Conservation (phyloP, 2,329 filamentous ascomycete genomes). For the Paracorniculantispora psalliotae region DNA sequence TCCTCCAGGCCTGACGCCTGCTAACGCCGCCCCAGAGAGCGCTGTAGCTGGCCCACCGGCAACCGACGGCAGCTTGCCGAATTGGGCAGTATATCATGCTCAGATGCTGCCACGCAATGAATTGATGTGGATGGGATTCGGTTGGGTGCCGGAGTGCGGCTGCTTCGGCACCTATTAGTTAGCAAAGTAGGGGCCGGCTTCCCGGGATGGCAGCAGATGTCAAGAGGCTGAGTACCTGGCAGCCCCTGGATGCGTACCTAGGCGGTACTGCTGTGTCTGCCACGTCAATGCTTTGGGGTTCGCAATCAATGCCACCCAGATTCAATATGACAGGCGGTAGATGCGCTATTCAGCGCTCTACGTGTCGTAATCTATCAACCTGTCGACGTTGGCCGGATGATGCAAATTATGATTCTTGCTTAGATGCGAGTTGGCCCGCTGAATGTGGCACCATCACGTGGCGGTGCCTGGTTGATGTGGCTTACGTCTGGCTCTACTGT, state of each 20-base stretch:
- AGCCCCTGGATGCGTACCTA: not conserved
- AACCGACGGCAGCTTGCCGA: not conserved
- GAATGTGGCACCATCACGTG: constrained; percentile 1
- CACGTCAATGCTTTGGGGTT: not conserved
- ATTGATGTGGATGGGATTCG: no score
- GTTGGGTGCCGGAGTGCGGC: no score
- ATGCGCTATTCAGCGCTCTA: not conserved
- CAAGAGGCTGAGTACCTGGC: not conserved
- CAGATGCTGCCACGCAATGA: no score
- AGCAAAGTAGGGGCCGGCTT: no score
- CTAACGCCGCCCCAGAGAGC: not conserved
- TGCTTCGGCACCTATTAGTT: no score
- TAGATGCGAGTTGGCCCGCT: not conserved
- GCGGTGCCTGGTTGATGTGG: not conserved
- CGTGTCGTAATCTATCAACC: not conserved
- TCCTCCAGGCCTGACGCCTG: not conserved
- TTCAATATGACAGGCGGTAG: not conserved
- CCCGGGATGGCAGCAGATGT: no score
- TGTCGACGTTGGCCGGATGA: not conserved
- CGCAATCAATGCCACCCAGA: no score
- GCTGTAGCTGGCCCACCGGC: not conserved
- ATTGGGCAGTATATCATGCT: constrained; percentile 4
- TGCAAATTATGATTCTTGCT: not conserved
- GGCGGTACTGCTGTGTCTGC: not conserved
- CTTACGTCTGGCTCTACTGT: not conserved